These are phyloP conservation scores for Hericium rajendrae DNA, from an alignment of 768 basidiomycete genomes.

Conservation along the genomic window DNA sequence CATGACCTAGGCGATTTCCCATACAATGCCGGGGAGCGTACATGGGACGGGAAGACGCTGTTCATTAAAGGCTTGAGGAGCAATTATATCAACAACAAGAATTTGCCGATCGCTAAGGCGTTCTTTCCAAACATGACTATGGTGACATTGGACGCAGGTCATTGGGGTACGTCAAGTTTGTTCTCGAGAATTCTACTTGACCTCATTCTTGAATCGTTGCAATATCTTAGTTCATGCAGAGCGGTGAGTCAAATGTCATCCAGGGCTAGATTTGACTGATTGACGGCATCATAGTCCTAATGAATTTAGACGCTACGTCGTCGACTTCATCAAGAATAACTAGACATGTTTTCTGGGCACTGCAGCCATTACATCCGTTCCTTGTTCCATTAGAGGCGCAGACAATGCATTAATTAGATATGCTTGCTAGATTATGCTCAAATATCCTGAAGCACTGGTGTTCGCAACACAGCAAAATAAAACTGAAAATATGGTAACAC, in stretches of 20 bases:
- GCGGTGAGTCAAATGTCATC: slow-evolving; percentile 28
- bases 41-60: slow-evolving; percentile 51
- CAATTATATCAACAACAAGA: slow-evolving; percentile 70
- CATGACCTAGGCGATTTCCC: slow-evolving; percentile 72
- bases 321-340: slow-evolving; percentile 20
- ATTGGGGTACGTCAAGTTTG: slow-evolving; percentile 62
- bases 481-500: no score
- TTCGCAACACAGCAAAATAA: no score
- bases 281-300: slow-evolving; percentile 31
- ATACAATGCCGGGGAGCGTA: slow-evolving; percentile 43
- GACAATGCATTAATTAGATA: no score
- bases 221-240: slow-evolving; percentile 68
- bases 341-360: slow-evolving; percentile 6
- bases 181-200: background rate
- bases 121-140: slow-evolving; percentile 70
- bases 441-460: no score
- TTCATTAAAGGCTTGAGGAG: slow-evolving; percentile 76
- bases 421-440: no score
- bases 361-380: no score
- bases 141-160: slow-evolving; percentile 61
- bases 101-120: slow-evolving; percentile 45
- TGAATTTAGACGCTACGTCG: slow-evolving; percentile 38
- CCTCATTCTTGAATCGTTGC: background rate
- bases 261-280: background rate
- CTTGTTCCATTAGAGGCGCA: no score